Evolutionary conservation across 2,329 filamentous ascomycete species (phyloP).

Genomic region (Shiraia bambusicola): DNA sequence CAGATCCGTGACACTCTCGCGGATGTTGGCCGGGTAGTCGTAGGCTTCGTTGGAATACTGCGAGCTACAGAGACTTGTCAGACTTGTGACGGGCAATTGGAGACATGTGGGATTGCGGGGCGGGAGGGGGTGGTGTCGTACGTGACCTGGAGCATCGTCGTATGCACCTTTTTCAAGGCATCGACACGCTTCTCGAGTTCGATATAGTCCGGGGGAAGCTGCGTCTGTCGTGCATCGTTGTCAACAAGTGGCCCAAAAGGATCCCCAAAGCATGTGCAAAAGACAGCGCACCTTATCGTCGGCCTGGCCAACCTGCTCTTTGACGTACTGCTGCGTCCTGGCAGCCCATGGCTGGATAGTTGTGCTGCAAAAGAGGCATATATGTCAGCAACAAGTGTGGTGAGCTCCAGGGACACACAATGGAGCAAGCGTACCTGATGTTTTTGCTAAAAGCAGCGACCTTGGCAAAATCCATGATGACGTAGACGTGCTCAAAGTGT

Average conservation of each 20-base stretch:
- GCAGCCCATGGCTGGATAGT: constrained; percentile 90
- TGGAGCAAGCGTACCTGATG: constrained; percentile 57
- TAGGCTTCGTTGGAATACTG: constrained; percentile 87
- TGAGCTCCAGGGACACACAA: constrained; percentile 2
- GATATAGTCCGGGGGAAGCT: constrained; percentile 95
- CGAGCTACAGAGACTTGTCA: constrained; percentile 58
- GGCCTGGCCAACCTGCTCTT: constrained; percentile 92
- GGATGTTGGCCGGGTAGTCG: constrained; percentile 97
- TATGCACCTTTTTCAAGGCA: constrained; percentile 93
- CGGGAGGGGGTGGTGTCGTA: constrained; percentile 53
- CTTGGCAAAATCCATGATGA: constrained; percentile 71
- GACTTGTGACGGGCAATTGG: constrained; percentile 3
- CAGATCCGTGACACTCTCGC: constrained; percentile 95
- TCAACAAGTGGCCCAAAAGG: constrained; percentile 16
- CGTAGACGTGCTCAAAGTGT: constrained; percentile 2
- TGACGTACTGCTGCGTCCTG: constrained; percentile 94
- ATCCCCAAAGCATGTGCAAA: too few species aligned
- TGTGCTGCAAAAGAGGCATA: constrained; percentile 67
- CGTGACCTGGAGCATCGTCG: constrained; percentile 97
- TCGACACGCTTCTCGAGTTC: constrained; percentile 98
- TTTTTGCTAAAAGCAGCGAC: constrained; percentile 70
- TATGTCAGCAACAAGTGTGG: constrained; percentile 39
- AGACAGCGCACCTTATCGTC: constrained; percentile 75
- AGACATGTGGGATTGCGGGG: constrained; percentile 1
- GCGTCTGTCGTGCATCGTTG: constrained; percentile 63